phyloP scores from a whole-genome alignment of 345 rosid species.

The Eucalyptus melliodora region DNA sequence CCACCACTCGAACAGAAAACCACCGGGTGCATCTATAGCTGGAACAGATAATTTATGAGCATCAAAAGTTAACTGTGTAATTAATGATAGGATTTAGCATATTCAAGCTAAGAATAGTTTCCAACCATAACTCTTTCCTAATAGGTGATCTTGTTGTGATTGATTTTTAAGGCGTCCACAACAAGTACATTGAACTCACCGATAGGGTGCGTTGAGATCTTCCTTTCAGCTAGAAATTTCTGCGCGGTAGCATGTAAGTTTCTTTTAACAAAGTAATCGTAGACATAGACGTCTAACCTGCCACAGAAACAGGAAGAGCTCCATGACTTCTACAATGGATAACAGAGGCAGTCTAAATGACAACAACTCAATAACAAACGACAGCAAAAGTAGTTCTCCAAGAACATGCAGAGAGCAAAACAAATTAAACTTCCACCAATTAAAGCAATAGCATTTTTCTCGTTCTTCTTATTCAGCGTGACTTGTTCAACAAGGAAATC shows the following conservation, averaged over 20 bases:
- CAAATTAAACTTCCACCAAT: not conserved
- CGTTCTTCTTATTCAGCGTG: not conserved
- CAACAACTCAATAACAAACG: not conserved
- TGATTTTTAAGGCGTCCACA: not conserved
- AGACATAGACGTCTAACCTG: conserved; percentile 66
- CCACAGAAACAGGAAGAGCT: not conserved
- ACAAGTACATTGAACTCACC: conserved; percentile 19
- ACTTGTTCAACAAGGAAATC: not conserved
- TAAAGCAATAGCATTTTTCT: not conserved
- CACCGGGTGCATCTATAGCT: conserved; percentile 67
- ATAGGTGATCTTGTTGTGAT: not conserved
- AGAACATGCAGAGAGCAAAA: not conserved
- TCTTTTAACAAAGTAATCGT: conserved; percentile 57
- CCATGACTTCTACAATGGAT: not conserved
- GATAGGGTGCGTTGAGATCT: conserved; percentile 42
- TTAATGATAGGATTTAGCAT: not conserved
- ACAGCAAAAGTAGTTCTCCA: not conserved
- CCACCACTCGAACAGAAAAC: conserved; percentile 78
- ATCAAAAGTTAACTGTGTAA: not conserved
- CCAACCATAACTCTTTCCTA: not conserved
- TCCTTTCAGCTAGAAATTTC: conserved; percentile 55
- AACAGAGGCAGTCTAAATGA: not conserved
- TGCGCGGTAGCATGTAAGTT: conserved; percentile 47
- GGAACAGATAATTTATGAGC: not conserved
- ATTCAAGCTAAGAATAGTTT: not conserved